phyloP scores from a whole-genome alignment of 2,329 filamentous ascomycete genomes.

The Cercospora zeae-maydis region DNA sequence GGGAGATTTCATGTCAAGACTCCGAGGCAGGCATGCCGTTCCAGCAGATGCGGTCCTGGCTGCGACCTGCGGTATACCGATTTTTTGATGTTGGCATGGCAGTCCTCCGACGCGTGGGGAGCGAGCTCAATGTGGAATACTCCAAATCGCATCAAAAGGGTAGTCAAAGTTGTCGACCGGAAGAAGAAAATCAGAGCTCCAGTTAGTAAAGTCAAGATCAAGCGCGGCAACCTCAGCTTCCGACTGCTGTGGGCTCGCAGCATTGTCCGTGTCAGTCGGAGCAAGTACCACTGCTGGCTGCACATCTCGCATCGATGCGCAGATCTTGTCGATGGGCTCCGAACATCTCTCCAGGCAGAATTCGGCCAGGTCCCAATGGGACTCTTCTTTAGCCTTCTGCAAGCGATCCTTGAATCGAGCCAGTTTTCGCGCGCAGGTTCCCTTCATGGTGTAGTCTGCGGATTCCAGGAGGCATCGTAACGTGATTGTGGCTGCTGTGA shows the following conservation, averaged over 20 bases:
- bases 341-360: slow-evolving; percentile 50
- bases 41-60: no score
- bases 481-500: slow-evolving; percentile 52
- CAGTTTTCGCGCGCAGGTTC: slow-evolving; percentile 43
- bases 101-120: not conserved
- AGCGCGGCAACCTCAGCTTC: not conserved
- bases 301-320: not conserved
- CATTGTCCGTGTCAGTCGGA: not conserved
- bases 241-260: not conserved
- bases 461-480: slow-evolving; percentile 53
- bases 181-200: slow-evolving; percentile 1
- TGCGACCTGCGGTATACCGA: no score
- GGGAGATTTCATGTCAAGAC: no score
- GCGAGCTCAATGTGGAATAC: slow-evolving; percentile 14
- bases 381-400: slow-evolving; percentile 2
- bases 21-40: no score
- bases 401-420: slow-evolving; percentile 11
- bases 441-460: slow-evolving; percentile 45
- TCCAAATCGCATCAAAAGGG: slow-evolving; percentile 16
- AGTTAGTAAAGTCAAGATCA: not conserved
- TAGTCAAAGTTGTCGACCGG: slow-evolving; percentile 16
- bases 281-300: not conserved
- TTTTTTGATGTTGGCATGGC: no score
- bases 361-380: slow-evolving; percentile 52
- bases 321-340: slow-evolving; percentile 39